Conservation (phyloP, 2,329 filamentous ascomycete species). For the Leptographium wingfieldii region DNA sequence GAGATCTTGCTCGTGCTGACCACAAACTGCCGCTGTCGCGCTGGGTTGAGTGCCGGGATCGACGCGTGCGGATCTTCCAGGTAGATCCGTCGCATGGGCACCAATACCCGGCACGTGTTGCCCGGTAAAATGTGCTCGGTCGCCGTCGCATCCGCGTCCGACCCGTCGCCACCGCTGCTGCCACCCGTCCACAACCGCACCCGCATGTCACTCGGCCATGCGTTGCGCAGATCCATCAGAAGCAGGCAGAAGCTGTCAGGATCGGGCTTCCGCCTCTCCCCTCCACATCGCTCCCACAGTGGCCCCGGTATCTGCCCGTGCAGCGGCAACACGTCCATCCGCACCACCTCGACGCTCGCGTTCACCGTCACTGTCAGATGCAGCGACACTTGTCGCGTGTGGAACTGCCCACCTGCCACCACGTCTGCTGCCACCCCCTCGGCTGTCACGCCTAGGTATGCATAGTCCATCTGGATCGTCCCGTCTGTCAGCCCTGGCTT, state of each 20-base stretch:
- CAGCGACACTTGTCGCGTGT: slow-evolving; percentile 70
- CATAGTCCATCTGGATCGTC: slow-evolving; percentile 75
- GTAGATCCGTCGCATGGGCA: slow-evolving; percentile 65
- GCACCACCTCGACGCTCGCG: slow-evolving; percentile 69
- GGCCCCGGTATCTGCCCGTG: slow-evolving; percentile 50
- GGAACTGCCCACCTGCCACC: slow-evolving; percentile 61
- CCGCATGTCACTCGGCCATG: slow-evolving; percentile 71
- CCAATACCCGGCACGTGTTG: slow-evolving; percentile 59
- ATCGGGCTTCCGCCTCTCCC: slow-evolving; percentile 19
- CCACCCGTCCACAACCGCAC: slow-evolving; percentile 36
- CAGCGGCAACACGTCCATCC: slow-evolving; percentile 68
- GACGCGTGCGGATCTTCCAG: slow-evolving; percentile 63
- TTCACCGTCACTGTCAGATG: slow-evolving; percentile 85
- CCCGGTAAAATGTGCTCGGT: slow-evolving; percentile 50
- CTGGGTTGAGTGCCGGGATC: slow-evolving; percentile 69
- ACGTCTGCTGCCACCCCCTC: slow-evolving; percentile 49
- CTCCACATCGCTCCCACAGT: slow-evolving; percentile 37
- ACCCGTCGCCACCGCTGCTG: slow-evolving; percentile 21
- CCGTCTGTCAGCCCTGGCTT: slow-evolving; percentile 74
- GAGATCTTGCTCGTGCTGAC: slow-evolving; percentile 70
- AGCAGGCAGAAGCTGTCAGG: slow-evolving; percentile 61
- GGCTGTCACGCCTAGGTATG: slow-evolving; percentile 58
- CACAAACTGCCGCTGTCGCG: slow-evolving; percentile 83
- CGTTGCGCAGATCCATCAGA: slow-evolving; percentile 74
- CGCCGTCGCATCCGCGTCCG: slow-evolving; percentile 30